phyloP scores from a whole-genome alignment of 257 asterid species.

The Linaria vulgaris region DNA sequence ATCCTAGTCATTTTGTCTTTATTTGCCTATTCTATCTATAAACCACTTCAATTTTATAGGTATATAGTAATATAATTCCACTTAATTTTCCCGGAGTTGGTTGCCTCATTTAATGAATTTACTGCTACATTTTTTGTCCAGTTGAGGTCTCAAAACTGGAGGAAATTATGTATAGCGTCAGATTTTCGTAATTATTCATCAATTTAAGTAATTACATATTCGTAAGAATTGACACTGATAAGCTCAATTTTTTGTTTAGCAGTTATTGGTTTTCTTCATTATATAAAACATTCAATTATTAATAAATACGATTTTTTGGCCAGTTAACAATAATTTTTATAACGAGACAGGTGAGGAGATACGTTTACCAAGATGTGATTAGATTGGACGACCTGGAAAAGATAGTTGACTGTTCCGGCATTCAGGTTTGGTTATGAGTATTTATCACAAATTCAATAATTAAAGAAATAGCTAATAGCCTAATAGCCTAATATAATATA shows the following conservation, averaged over 20 bases:
- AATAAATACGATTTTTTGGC: too few relatives aligned
- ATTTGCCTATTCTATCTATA: slow-evolving; percentile 19
- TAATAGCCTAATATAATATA: too few relatives aligned
- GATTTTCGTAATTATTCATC: too few relatives aligned
- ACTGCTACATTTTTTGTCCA: neutral
- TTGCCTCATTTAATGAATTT: slow-evolving; percentile 7
- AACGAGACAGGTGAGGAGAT: slow-evolving; percentile 69
- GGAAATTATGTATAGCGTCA: too few relatives aligned
- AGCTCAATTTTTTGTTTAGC: too few relatives aligned
- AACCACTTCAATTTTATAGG: too few relatives aligned
- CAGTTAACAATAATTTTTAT: neutral
- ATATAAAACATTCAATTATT: too few relatives aligned
- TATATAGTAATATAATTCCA: neutral
- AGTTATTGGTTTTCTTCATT: too few relatives aligned
- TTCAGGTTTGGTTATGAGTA: slow-evolving; percentile 48
- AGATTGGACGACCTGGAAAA: slow-evolving; percentile 86
- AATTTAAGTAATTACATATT: too few relatives aligned
- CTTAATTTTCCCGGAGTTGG: slow-evolving; percentile 5
- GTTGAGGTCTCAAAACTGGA: too few relatives aligned
- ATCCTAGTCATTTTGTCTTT: slow-evolving; percentile 62
- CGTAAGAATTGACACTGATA: too few relatives aligned
- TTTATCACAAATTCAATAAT: too few relatives aligned
- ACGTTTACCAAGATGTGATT: slow-evolving; percentile 75
- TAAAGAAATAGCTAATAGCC: neutral
- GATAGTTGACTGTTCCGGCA: slow-evolving; percentile 70